These are phyloP conservation scores for Fusarium virguliforme DNA, from an alignment of 2,329 filamentous ascomycete species.

Conservation along the genomic window DNA sequence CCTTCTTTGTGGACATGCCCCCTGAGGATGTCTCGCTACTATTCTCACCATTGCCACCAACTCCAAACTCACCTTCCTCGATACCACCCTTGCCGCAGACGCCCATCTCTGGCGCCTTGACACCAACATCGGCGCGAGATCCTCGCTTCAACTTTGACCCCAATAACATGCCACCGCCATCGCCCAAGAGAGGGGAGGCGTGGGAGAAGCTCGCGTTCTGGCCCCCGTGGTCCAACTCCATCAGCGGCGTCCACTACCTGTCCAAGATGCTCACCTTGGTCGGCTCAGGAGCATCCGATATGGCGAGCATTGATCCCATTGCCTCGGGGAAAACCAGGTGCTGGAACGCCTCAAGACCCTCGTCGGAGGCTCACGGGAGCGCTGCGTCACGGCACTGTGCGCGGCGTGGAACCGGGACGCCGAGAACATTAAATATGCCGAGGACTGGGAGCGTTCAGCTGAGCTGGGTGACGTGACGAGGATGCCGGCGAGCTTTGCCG, in stretches of 20 bases:
- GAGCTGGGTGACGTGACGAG: slow-evolving; percentile 90
- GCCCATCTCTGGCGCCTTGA: slow-evolving; percentile 58
- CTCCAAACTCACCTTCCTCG: slow-evolving; percentile 70
- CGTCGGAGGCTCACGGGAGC: slow-evolving; percentile 84
- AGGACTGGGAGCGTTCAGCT: slow-evolving; percentile 90
- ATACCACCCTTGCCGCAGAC: slow-evolving; percentile 48
- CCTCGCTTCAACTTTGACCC: slow-evolving; percentile 86
- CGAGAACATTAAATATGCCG: slow-evolving; percentile 91
- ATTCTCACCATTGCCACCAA: slow-evolving; percentile 83
- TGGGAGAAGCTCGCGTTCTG: slow-evolving; percentile 98
- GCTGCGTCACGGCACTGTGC: slow-evolving; percentile 88
- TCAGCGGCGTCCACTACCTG: slow-evolving; percentile 93
- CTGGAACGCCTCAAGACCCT: slow-evolving; percentile 82
- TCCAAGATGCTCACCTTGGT: slow-evolving; percentile 86
- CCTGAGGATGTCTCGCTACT: slow-evolving; percentile 92
- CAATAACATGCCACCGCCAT: slow-evolving; percentile 82
- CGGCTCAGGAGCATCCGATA: slow-evolving; percentile 88
- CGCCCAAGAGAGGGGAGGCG: slow-evolving; percentile 83
- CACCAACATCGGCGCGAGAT: slow-evolving; percentile 74
- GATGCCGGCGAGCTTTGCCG: slow-evolving; percentile 88
- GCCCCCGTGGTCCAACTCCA: slow-evolving; percentile 92
- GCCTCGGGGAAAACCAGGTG: slow-evolving; percentile 69
- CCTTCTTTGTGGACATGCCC: slow-evolving; percentile 90
- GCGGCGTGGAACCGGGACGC: slow-evolving; percentile 95
- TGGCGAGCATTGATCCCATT: slow-evolving; percentile 82